Base-by-base conservation (phyloP, 2,329 filamentous ascomycete genomes). In the Daldinia sp. region DNA sequence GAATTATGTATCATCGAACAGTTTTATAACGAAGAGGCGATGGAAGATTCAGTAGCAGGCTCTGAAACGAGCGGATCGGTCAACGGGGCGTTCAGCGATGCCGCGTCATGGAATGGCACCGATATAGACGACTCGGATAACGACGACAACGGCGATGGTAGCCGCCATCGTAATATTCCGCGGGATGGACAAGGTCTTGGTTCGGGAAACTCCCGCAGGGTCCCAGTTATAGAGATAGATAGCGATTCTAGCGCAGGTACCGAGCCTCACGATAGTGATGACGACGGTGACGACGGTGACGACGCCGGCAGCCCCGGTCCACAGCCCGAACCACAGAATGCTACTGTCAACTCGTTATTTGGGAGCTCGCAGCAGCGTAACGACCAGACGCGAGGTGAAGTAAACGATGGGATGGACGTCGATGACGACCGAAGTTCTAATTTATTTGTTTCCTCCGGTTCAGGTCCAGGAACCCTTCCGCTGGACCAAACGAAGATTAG, bases 11-110 rank as follows among this genome's bases (percentile, higher is more conserved):
- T 74, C 3, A 58, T 72, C 19, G 53, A 55, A 11, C 1, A 35
- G 4, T 72, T 73, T 49, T 75, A 73, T n/a, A n/a, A n/a, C 34
- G 64, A 71, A 11, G 67, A 72, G 1, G 32, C 39, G 0, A 39
- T 52, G 0, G 13, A 49, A 37, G 50, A 29, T n/a, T n/a, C 13
- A 6, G 35, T 19, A 1, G 45, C 30, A 10, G 54, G 49, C 9
- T 59, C 59, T 4, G 37, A 54, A 4, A 39, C 35, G 9, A 50
- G 21, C 1, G 39, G 21, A 15, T 45, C 39, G 4, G 39, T 7
- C 21, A 45, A 45, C 11, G 39, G 39, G 11, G 21, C 21, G 4
- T 15, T 2, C 27, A 27, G 39, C 13, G 39, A 45, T 27, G 27
- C 11, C 15, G 21, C 21, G n/a, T 27, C 39, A 15, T 45, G 39